Base-by-base conservation (phyloP, 2,329 filamentous ascomycete genomes). In the Cladosporium sp. region DNA sequence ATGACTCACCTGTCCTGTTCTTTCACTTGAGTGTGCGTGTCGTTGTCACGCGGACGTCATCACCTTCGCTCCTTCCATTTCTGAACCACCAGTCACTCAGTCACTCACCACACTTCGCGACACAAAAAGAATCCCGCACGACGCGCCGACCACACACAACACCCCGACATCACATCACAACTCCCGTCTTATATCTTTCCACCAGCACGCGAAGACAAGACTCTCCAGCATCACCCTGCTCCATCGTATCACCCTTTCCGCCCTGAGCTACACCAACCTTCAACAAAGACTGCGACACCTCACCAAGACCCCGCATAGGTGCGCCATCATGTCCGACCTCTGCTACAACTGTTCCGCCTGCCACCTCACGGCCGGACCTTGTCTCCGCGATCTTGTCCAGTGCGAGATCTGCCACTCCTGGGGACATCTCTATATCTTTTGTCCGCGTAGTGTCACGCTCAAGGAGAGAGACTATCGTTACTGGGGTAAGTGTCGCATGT, bases 281-380 rank as follows among this genome's bases (percentile, higher is more conserved):
- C 26, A 5, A 6, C 26, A 46, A 21, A 21, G n/a, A 46, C 10
- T 46, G 39, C 39, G 21, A 46, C 39, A 46, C n/a, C 39, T 46
- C n/a, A 21, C 8, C n/a, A 21, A 46, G 8, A 46, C 8, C 8
- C 39, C 39, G n/a, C n/a, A 11, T 30, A 18, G 25, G 26, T 54
- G 18, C 26, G 26, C 25, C 54, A 65, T 8, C 56, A 72, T 72
- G 71, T 65, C 65, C n/a, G 69, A 72, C 61, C 67, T 73, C 30
- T 73, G 72, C 61, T 64, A 70, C 60, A 70, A 72, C 58, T 73
- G 71, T 48, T 64, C 68, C 54, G 63, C 65, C 64, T 72, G 68
- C 62, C 72, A 73, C 56, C 63, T 72, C 5, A 67, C 70, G 3
- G 43, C 26, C 16, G 51, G 51, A 16, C 67, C 67, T 21, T 73